Evolutionary conservation across 805 yeast species (phyloP), one percentile per base, ranked within the genome.

Genomic region (Wickerhamiella nectarea): DNA sequence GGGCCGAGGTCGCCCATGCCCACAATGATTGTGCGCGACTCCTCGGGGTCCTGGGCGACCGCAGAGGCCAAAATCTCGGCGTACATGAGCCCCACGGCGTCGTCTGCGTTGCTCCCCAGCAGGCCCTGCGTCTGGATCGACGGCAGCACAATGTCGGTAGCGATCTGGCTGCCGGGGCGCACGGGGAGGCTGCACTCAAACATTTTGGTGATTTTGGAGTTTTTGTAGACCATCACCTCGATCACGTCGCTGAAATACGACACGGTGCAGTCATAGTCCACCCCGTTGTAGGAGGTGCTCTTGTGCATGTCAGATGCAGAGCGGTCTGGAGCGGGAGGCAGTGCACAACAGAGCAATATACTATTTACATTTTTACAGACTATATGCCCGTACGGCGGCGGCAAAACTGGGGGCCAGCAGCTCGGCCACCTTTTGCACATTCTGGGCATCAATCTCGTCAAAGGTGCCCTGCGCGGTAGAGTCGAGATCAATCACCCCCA

Each of bases 401-500:
- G 37, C 65, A 56, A 86, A 76, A 11, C 75, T 64, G 4, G 66
- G 56, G 1, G 71, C 70, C 26, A 87, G 70, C 33, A 65, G 44
- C 2, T 44, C 48, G 1, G 80, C 83, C 44, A 89, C 63, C 37
- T 61, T 50, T 56, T 82, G 91, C 49, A 89, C 66, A 46, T 64
- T 69, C 40, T 64, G 49, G 49, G 66, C 60, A 55, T 89, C 98
- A 1, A 57, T 54, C 25, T 71, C 74, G 52, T 72, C 78, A 56
- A 91, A 89, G 0, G 89, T 94, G 8, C 68, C 55, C 35, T 64
- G 58, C 9, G 64, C 72, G 44, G 76, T 59, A 58, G 94, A 83
- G 59, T 89, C 98, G 33, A 89, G 70, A 57, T 91, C 97, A 41
- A 89, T 67, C 4, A 89, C 96, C 5, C 91, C 97, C 15, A 72